Evolutionary conservation across 2,329 filamentous ascomycete genomes (phyloP).

Genomic region (Colletotrichum aenigma): DNA sequence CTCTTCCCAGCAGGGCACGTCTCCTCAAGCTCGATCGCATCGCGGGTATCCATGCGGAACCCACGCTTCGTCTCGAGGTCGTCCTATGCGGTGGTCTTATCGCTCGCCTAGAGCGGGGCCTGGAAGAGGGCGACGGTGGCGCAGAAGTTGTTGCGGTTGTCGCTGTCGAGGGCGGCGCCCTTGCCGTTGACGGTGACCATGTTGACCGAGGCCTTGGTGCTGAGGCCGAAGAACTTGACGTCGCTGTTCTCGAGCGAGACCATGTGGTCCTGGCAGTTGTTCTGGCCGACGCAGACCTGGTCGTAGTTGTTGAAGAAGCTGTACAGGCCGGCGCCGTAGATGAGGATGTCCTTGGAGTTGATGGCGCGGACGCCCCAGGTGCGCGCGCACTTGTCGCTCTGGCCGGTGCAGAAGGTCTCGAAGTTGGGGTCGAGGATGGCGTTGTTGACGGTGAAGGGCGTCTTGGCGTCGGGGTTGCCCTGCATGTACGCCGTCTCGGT

Average conservation of each 20-base stretch:
- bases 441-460: conserved; percentile 64
- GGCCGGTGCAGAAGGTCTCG: conserved; percentile 52
- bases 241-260: conserved; percentile 69
- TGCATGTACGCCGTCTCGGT: conserved; percentile 91
- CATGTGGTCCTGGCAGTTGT: conserved; percentile 81
- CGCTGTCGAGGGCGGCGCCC: conserved; percentile 55
- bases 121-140: conserved; percentile 61
- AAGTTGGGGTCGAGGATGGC: conserved; percentile 74
- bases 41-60: neutral
- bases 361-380: conserved; percentile 77
- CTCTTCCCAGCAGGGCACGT: neutral
- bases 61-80: neutral
- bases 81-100: neutral
- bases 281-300: conserved; percentile 69
- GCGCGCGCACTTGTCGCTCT: conserved; percentile 62
- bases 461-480: conserved; percentile 75
- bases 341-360: conserved; percentile 68
- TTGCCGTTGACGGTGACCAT: conserved; percentile 71
- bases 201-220: conserved; percentile 76
- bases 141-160: conserved; percentile 71
- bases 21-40: neutral
- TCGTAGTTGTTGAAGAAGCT: conserved; percentile 84
- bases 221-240: conserved; percentile 70
- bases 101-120: conserved; percentile 7
- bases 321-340: conserved; percentile 79